These are phyloP conservation scores for Polytolypa hystricis DNA, from an alignment of 2,329 filamentous ascomycete genomes.

Conservation along the genomic window DNA sequence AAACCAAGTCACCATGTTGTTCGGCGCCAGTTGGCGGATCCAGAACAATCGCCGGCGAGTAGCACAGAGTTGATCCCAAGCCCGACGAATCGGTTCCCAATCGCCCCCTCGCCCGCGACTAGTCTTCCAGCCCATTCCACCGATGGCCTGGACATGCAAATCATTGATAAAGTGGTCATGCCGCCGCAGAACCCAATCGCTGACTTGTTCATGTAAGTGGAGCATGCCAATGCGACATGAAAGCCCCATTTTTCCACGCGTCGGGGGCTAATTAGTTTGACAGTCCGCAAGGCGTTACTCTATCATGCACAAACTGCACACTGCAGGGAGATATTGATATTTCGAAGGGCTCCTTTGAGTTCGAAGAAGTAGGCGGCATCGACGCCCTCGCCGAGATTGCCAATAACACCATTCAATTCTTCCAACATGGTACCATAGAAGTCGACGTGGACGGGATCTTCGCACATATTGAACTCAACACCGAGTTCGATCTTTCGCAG, in stretches of 20 bases:
- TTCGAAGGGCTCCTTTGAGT: conserved; percentile 12
- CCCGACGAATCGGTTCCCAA: conserved; percentile 3
- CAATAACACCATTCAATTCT: conserved; percentile 10
- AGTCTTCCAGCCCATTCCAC: conserved; percentile 1
- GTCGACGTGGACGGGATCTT: conserved; percentile 12
- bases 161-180: conserved; percentile 7
- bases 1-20: conserved; percentile 7
- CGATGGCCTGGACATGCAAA: conserved; percentile 1
- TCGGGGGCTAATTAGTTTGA: too few species aligned
- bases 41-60: not conserved
- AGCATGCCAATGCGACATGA: not conserved
- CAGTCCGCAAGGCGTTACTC: conserved; percentile 12
- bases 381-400: conserved; percentile 4
- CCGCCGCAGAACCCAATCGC: conserved; percentile 6
- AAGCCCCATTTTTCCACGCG: not conserved
- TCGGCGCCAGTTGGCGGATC: conserved; percentile 7
- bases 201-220: conserved; percentile 6
- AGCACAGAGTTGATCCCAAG: not conserved
- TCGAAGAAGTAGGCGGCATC: conserved; percentile 5
- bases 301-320: conserved; percentile 15
- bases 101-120: not conserved
- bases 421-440: conserved; percentile 13
- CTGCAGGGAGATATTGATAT: conserved; percentile 13
- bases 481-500: conserved; percentile 9
- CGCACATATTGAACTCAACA: conserved; percentile 13